Evolutionary conservation across 2,329 filamentous ascomycete species (phyloP).

Genomic region (Coniochaeta sp.): DNA sequence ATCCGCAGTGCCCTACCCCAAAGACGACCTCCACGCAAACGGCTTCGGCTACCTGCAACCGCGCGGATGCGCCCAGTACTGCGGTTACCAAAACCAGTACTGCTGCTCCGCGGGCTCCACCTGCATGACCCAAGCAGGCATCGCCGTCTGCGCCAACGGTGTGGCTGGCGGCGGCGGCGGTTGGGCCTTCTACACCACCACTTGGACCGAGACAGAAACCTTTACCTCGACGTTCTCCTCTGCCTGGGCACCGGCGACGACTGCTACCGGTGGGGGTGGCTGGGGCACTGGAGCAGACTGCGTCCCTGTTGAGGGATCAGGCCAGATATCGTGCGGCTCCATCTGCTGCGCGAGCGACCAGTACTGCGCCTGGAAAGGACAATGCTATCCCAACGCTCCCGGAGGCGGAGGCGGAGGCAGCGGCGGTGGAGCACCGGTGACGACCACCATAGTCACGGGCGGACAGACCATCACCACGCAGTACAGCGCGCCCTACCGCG

Average conservation of each 20-base stretch:
- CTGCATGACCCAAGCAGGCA: conserved; percentile 50
- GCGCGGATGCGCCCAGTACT: conserved; percentile 43
- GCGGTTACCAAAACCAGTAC: conserved; percentile 46
- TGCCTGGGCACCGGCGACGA: conserved; percentile 34
- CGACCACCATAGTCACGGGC: conserved; percentile 29
- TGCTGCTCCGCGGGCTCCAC: conserved; percentile 43
- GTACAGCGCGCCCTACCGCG: conserved; percentile 41
- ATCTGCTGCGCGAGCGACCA: conserved; percentile 67
- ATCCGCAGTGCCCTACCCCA: conserved; percentile 34
- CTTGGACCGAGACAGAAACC: conserved; percentile 54
- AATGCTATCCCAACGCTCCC: conserved; percentile 46
- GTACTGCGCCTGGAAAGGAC: conserved; percentile 53
- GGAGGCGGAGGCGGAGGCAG: conserved; percentile 16
- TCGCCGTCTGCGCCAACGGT: conserved; percentile 18
- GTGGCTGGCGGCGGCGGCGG: conserved; percentile 20
- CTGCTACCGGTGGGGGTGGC: conserved; percentile 17
- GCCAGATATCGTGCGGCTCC: conserved; percentile 55
- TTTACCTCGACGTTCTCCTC: conserved; percentile 54
- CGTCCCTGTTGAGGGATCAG: conserved; percentile 36
- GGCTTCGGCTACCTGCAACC: conserved; percentile 44
- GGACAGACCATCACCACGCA: conserved; percentile 44
- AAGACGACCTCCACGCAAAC: conserved; percentile 37
- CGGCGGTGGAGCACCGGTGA: conserved; percentile 14
- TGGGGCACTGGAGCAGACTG: conserved; percentile 40
- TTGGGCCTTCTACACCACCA: conserved; percentile 39